Evolutionary conservation across 257 asterid species (phyloP).

Genomic region (Gynochthodes officinalis): DNA sequence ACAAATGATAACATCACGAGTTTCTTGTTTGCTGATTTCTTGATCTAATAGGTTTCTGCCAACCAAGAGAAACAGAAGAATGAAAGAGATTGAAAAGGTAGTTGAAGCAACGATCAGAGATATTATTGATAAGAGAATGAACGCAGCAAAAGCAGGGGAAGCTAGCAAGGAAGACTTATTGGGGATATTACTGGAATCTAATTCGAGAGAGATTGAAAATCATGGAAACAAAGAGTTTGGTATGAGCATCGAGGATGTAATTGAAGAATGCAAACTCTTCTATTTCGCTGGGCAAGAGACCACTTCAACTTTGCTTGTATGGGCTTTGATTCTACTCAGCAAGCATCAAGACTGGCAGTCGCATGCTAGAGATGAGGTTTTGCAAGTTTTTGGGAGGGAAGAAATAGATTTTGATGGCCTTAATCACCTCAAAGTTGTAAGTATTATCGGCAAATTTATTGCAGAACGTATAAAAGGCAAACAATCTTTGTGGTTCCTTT

Average conservation of each 20-base stretch:
- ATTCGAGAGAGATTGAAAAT: conserved; percentile 16
- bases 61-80: conserved; percentile 22
- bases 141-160: conserved; percentile 22
- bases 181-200: conserved; percentile 25
- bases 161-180: conserved; percentile 20
- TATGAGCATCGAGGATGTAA: conserved; percentile 19
- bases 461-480: not conserved
- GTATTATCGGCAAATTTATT: not conserved
- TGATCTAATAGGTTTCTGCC: conserved; percentile 21
- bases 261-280: conserved; percentile 29
- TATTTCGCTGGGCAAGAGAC: conserved; percentile 29
- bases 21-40: not conserved
- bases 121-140: conserved; percentile 16
- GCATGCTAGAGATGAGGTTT: conserved; percentile 26
- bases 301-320: conserved; percentile 20
- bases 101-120: conserved; percentile 6
- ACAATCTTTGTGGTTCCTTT: not conserved
- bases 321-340: conserved; percentile 22
- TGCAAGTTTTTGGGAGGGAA: conserved; percentile 8
- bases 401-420: conserved; percentile 21
- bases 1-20: too few species aligned
- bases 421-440: conserved; percentile 22
- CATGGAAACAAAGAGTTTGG: conserved; percentile 17
- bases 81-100: conserved; percentile 20
- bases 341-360: conserved; percentile 22